Percentiles rank a stretch among this genome's conserved stretches.
These are phyloP conservation scores for Eleusine coracana DNA, from an alignment of 176 grass and related monocot species.

Conservation along the genomic window DNA sequence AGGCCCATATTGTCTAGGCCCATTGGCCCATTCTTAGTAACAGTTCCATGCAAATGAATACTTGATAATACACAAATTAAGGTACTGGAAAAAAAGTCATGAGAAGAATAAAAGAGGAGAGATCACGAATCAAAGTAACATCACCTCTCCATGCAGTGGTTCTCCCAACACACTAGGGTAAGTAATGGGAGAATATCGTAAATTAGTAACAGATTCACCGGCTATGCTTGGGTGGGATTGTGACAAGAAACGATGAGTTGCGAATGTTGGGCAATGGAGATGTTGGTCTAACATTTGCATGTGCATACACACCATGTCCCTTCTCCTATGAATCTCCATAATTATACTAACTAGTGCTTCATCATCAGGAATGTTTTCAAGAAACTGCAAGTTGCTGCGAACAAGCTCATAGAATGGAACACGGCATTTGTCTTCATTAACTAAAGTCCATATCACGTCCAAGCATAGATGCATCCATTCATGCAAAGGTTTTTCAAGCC, in stretches of 20 bases:
- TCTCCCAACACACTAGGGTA: slow-evolving; percentile 96
- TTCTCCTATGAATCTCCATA: slow-evolving; percentile 95
- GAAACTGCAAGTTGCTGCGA: slow-evolving; percentile 81
- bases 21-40: too few species aligned
- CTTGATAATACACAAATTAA: background rate
- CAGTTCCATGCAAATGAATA: slow-evolving; percentile 20
- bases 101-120: slow-evolving; percentile 13
- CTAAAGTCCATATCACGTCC: slow-evolving; percentile 90
- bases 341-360: slow-evolving; percentile 91
- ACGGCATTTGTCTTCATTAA: slow-evolving; percentile 80
- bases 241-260: slow-evolving; percentile 89
- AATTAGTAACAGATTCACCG: slow-evolving; percentile 83
- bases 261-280: slow-evolving; percentile 95
- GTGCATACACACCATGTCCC: slow-evolving; percentile 99
- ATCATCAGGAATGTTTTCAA: slow-evolving; percentile 95
- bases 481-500: slow-evolving; percentile 78
- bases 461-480: slow-evolving; percentile 97
- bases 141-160: slow-evolving; percentile 95
- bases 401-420: slow-evolving; percentile 97
- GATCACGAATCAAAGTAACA: slow-evolving; percentile 1
- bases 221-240: slow-evolving; percentile 92
- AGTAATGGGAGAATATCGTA: slow-evolving; percentile 95
- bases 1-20: too few species aligned
- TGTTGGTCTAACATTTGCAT: slow-evolving; percentile 99
- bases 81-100: slow-evolving; percentile 7